phyloP scores from a whole-genome alignment of 495 filamentous ascomycete genomes.

The Xylaria longipes region DNA sequence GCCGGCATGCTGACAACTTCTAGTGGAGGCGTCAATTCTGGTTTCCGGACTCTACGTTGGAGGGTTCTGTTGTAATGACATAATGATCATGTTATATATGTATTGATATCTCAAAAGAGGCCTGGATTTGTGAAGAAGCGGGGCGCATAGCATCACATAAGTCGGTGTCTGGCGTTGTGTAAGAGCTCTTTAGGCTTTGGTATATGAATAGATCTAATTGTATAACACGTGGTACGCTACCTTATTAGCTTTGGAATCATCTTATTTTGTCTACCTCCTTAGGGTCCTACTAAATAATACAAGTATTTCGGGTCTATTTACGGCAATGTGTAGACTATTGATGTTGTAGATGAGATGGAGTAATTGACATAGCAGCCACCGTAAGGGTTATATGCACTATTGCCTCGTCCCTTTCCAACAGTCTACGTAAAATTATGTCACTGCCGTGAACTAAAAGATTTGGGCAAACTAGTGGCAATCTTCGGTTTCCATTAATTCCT shows the following conservation, averaged over 20 bases:
- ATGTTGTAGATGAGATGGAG: too few species aligned
- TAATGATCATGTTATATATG: slow-evolving; percentile 12
- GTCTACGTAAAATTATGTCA: not conserved
- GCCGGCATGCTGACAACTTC: slow-evolving; percentile 18
- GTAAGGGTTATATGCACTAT: too few species aligned
- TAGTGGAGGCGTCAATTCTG: not conserved
- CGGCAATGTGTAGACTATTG: too few species aligned
- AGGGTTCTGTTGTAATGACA: slow-evolving; percentile 3
- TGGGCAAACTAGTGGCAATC: not conserved
- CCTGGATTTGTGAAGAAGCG: slow-evolving; percentile 2
- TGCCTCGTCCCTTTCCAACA: too few species aligned
- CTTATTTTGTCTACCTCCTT: not conserved
- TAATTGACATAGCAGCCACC: too few species aligned
- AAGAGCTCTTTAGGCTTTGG: not conserved
- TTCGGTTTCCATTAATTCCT: not conserved
- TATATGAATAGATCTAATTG: not conserved
- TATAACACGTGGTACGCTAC: not conserved
- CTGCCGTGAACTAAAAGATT: not conserved
- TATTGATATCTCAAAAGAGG: not conserved
- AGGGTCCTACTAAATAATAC: not conserved
- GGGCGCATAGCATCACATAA: not conserved
- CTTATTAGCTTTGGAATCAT: not conserved
- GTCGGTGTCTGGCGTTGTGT: not conserved
- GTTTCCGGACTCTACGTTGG: not conserved
- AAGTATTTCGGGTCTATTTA: not conserved